Evolutionary conservation across 1,284 basidiomycete genomes (phyloP), one percentile per base, ranked within the genome.

Genomic region (Puccinia sorghi): DNA sequence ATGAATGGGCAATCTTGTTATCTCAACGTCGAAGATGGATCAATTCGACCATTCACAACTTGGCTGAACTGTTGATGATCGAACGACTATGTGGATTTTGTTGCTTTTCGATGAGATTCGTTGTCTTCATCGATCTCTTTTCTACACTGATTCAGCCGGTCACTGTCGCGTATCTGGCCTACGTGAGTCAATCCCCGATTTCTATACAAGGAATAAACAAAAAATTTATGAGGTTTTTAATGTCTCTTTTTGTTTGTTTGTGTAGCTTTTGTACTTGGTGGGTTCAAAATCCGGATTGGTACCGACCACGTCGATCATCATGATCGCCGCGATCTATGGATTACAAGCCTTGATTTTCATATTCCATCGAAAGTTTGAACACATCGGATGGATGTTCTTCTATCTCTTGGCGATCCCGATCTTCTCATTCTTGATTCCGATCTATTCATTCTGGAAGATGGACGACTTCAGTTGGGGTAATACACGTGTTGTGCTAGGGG

Each of bases 381-480:
- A 79, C 32, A 79, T 79, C 82, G 93, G 93, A 2, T 97, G 94
- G 94, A 97, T 97, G 93, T 83, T 96, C 59, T 77, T 97, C 86
- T 97, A 97, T 86, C 92, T 97, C 84, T 85, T 94, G 91, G 94
- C 93, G 72, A 93, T 96, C 81, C 93, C 93, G 3, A 89, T 89
- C 69, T 95, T 94, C 87, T 94, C 94, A 25, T 91, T 99, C 87
- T 89, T 94, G 86, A 88, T 98, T 54, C 96, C 95, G 0, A 86
- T 97, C 25, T 97, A 97, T 85, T 96, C 96, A 0, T 98, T 98
- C 90, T 99, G 95, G 96, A 90, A 89, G 82, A 98, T 98, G 95
- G 96, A 98, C 86, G 83, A 83, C 46, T 78, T 76, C 52, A 73
- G 79, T 79, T 85, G 84, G 97, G 97, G 97, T 89, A 88, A 89